Evolutionary conservation across 2,329 filamentous ascomycete genomes (phyloP).

Genomic region (Allantophomopsis lycopodina): DNA sequence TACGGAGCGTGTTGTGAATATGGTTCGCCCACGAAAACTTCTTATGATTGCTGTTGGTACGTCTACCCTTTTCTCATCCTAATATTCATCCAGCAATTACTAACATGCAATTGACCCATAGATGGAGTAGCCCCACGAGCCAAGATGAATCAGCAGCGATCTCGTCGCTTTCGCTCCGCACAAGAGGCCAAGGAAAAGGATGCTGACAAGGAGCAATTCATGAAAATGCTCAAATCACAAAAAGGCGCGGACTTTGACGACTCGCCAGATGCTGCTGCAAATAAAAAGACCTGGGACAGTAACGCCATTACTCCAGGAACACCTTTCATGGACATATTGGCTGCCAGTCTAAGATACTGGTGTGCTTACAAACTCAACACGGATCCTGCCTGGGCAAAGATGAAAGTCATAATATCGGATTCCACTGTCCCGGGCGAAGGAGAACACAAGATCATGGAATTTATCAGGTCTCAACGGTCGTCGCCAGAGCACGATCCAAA

Average conservation of each 20-base stretch:
- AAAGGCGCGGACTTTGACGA: constrained; percentile 51
- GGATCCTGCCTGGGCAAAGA: constrained; percentile 85
- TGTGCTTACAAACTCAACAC: constrained; percentile 95
- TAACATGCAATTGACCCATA: constrained; percentile 18
- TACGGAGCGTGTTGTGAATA: constrained; percentile 96
- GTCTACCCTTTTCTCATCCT: constrained; percentile 15
- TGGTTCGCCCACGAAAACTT: constrained; percentile 91
- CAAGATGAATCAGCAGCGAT: constrained; percentile 99
- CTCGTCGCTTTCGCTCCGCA: constrained; percentile 84
- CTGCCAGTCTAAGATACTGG: constrained; percentile 86
- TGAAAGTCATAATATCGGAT: constrained; percentile 98
- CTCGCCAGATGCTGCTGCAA: constrained; percentile 43
- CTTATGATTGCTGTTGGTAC: constrained; percentile 93
- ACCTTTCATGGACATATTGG: constrained; percentile 96
- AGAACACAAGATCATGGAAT: constrained; percentile 99
- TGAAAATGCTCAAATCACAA: constrained; percentile 72
- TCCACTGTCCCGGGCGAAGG: constrained; percentile 95
- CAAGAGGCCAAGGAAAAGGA: constrained; percentile 93
- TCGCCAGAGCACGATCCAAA: constrained; percentile 91
- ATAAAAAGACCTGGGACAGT: constrained; percentile 87
- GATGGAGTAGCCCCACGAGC: constrained; percentile 95
- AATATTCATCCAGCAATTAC: neutral
- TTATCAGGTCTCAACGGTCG: constrained; percentile 82
- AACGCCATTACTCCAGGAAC: constrained; percentile 87
- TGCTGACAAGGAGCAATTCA: constrained; percentile 75